phyloP scores from a whole-genome alignment of 2,329 filamentous ascomycete species.

The Diaporthe capsici region DNA sequence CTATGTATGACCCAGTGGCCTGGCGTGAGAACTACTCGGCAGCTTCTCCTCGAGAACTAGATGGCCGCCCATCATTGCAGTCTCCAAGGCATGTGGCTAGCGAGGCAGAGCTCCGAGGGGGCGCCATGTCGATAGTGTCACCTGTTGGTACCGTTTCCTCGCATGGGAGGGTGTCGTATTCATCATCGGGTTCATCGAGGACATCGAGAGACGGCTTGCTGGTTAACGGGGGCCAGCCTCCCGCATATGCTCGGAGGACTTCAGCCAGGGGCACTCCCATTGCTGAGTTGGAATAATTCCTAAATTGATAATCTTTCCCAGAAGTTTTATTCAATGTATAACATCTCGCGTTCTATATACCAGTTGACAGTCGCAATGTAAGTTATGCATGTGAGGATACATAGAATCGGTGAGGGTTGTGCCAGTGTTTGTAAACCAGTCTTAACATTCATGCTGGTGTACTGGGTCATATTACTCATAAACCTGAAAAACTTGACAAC shows the following conservation, averaged over 20 bases:
- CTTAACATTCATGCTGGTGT: not conserved
- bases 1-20: slow-evolving; percentile 26
- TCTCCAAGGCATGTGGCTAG: not conserved
- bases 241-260: not conserved
- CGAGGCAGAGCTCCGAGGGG: not conserved
- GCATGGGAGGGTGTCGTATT: not conserved
- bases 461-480: not conserved
- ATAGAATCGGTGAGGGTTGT: not conserved
- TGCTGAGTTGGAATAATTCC: slow-evolving; percentile 9
- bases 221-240: not conserved
- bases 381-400: not conserved
- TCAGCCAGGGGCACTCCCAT: not conserved
- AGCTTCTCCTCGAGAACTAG: slow-evolving; percentile 19
- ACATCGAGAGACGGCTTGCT: not conserved
- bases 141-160: not conserved
- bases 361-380: too few relatives aligned
- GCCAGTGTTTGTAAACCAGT: not conserved
- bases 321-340: not conserved
- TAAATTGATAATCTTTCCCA: not conserved
- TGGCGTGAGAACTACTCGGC: slow-evolving; percentile 33
- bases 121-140: not conserved
- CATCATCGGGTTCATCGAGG: not conserved
- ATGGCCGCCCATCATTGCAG: slow-evolving; percentile 3
- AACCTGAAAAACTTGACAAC: too few relatives aligned
- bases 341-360: not conserved